These are phyloP conservation scores for Lactarius evosmus DNA, from an alignment of 768 basidiomycete genomes.

Conservation along the genomic window DNA sequence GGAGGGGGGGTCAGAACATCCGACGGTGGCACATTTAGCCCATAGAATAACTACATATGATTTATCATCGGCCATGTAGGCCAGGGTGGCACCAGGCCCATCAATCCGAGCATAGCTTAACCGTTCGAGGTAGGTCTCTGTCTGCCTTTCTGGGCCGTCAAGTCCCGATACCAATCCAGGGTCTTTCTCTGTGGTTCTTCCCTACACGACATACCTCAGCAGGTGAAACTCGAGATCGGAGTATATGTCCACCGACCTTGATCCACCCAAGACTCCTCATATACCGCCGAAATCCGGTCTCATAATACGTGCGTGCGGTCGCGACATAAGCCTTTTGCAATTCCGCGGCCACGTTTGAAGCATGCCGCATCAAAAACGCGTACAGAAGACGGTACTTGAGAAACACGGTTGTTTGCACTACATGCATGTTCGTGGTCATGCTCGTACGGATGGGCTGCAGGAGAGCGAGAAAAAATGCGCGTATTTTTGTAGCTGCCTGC, in stretches of 20 bases:
- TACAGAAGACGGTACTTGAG: constrained; percentile 81
- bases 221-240: background rate
- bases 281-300: constrained; percentile 93
- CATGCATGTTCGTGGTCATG: constrained; percentile 89
- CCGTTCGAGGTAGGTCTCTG: constrained; percentile 49
- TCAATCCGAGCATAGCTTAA: constrained; percentile 69
- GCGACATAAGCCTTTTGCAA: constrained; percentile 83
- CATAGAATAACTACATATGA: constrained; percentile 57
- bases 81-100: constrained; percentile 74
- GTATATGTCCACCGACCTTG: constrained; percentile 48
- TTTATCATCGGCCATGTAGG: constrained; percentile 90
- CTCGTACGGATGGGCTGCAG: constrained; percentile 79
- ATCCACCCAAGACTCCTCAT: constrained; percentile 75
- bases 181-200: constrained; percentile 64
- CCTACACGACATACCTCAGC: constrained; percentile 39
- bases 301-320: constrained; percentile 86
- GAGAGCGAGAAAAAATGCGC: constrained; percentile 78
- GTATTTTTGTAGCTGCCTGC: constrained; percentile 86
- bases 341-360: constrained; percentile 77
- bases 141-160: constrained; percentile 40
- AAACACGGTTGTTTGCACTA: constrained; percentile 84
- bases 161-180: constrained; percentile 55
- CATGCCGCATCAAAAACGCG: constrained; percentile 81
- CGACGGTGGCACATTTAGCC: background rate
- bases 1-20: background rate